Percentiles rank a stretch among this genome's conserved stretches.
Conservation (phyloP, 768 basidiomycete genomes). For the Lentinula detonsa region DNA sequence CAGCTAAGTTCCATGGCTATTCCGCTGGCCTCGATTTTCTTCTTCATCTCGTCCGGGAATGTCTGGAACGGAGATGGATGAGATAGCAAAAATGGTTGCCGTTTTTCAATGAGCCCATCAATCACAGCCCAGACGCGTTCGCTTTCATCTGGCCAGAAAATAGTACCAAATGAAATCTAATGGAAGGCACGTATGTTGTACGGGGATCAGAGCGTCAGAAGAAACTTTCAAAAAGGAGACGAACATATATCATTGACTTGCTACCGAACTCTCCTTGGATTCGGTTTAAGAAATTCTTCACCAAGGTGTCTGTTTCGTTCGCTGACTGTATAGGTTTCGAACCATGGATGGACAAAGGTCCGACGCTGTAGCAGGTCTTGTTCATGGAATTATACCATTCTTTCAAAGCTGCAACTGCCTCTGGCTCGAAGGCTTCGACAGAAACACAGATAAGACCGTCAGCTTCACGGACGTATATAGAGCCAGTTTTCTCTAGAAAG, state of each 20-base stretch:
- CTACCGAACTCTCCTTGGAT: conserved; percentile 5
- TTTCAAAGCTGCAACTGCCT: conserved; percentile 9
- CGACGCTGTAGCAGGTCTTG: conserved; percentile 12
- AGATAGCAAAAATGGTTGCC: not conserved
- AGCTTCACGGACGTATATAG: not conserved
- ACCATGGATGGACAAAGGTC: conserved; percentile 11
- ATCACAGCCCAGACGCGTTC: conserved; percentile 4
- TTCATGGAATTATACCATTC: conserved; percentile 9
- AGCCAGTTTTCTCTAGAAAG: not conserved
- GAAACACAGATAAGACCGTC: conserved; percentile 13
- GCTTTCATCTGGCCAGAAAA: not conserved
- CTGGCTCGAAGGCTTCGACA: conserved; percentile 11
- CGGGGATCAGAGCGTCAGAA: not conserved
- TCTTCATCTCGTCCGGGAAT: not conserved
- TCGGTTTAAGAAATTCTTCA: conserved; percentile 12
- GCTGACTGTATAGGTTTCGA: not conserved
- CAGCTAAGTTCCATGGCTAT: not conserved
- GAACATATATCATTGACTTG: conserved; percentile 7
- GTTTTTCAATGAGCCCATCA: conserved; percentile 1
- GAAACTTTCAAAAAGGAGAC: not conserved
- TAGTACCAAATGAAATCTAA: conserved; percentile 2
- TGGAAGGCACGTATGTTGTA: not conserved
- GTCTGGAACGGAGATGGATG: not conserved
- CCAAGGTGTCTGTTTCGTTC: conserved; percentile 10
- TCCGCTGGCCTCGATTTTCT: not conserved